Evolutionary conservation across 2,329 filamentous ascomycete genomes (phyloP), one percentile per base, ranked within the genome.

Genomic region (Rhinocladiella mackenziei): DNA sequence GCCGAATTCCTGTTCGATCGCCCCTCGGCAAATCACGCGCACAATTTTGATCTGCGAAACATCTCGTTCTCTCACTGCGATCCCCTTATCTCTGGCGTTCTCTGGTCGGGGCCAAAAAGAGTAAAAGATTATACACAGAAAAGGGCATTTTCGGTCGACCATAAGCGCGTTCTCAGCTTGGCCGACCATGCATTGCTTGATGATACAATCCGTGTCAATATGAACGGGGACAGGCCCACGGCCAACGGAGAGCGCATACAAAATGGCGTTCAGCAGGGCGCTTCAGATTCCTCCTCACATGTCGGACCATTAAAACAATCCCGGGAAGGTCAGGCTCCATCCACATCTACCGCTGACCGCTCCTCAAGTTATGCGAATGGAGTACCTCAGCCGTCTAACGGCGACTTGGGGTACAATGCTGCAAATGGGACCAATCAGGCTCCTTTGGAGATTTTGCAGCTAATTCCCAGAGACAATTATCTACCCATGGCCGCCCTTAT

Each of bases 401-500:
- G 28, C 31, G 28, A 31, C 23, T 17, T 18, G 10, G 29, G 7
- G n/a, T 19, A 15, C 9, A 22, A 22, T 38, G 25, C 17, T 22
- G 31, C 41, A 14, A 43, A 33, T 20, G 32, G 19, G 10, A 18
- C 23, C n/a, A 28, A 39, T 25, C 18, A 42, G 14, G 45, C 51
- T 22, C 48, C 51, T 9, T 19, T 30, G 15, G 52, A 56, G 14
- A 50, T 53, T 25, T 31, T 54, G 13, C 37, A 48, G 10, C 33
- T 52, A 10, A 47, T 57, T 19, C 44, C 51, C n/a, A 48, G 51
- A 30, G 55, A 56, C 20, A 49, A 43, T 26, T 57, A 57, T 62
- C 75, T 91, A 43, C 82, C 87, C 3, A 74, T 97, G 14, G 81
- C 82, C 3, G 76, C 76, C 10, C 70, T 98, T 33, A 75, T 97